A percentile compares a stretch with the other conserved stretches of the same genome.
These are phyloP conservation scores for Aethionema arabicum DNA, from an alignment of 345 rosid genomes.

Conservation along the genomic window DNA sequence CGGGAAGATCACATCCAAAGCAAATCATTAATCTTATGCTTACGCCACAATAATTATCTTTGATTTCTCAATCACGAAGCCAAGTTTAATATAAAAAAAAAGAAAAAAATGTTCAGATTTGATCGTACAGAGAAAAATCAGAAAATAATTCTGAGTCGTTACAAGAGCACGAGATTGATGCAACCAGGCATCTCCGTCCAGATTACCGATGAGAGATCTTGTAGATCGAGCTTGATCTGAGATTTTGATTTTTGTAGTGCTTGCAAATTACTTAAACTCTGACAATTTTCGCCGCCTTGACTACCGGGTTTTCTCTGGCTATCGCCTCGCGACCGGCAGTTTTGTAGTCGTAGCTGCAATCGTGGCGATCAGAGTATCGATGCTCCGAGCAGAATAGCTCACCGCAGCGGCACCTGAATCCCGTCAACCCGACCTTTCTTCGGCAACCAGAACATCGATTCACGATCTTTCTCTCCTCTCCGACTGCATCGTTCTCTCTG, in stretches of 20 bases:
- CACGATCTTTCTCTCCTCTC: constrained; percentile 53
- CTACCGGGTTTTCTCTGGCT: constrained; percentile 89
- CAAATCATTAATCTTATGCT: no score
- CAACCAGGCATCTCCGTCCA: constrained; percentile 26
- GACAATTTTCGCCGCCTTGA: constrained; percentile 93
- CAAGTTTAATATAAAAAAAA: background rate
- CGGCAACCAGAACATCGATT: constrained; percentile 89
- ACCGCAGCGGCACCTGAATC: constrained; percentile 93
- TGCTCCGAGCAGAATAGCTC: constrained; percentile 94
- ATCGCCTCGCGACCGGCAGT: constrained; percentile 90
- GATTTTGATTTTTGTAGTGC: constrained; percentile 22
- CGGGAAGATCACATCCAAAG: no score
- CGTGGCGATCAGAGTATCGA: constrained; percentile 94
- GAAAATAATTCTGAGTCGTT: constrained; percentile 19
- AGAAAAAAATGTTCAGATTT: constrained; percentile 21
- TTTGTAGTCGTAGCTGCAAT: constrained; percentile 89
- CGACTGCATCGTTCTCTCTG: constrained; percentile 30
- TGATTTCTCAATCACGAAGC: no score
- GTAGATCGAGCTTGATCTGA: constrained; percentile 34
- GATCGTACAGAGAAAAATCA: constrained; percentile 26
- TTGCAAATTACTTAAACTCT: constrained; percentile 51
- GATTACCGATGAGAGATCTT: constrained; percentile 5
- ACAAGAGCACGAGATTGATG: constrained; percentile 31
- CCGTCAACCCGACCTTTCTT: constrained; percentile 90
- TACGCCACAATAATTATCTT: no score